A percentile compares a stretch with the other conserved stretches of the same genome.
Evolutionary conservation across 371 early-diverging fungal species (phyloP).

Genomic region (Phascolomyces articulosus): DNA sequence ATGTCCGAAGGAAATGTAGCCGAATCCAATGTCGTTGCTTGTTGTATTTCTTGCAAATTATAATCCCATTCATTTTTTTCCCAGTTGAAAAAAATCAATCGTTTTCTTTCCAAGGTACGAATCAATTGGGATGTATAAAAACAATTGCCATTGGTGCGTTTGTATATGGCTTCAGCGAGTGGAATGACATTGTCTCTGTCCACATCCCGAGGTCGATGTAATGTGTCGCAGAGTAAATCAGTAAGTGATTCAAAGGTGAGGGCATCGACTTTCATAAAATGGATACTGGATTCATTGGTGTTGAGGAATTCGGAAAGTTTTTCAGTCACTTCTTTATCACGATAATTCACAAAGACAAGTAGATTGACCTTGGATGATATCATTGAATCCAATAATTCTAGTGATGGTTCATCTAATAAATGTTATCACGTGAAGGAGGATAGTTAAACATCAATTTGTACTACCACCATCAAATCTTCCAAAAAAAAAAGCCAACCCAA

Average conservation of each 20-base stretch:
- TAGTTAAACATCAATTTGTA: no score
- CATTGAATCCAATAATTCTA: slow-evolving; percentile 39
- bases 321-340: slow-evolving; percentile 33
- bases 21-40: not conserved
- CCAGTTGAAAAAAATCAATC: slow-evolving; percentile 49
- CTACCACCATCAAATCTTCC: no score
- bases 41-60: slow-evolving; percentile 31
- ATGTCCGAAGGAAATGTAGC: not conserved
- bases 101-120: slow-evolving; percentile 40
- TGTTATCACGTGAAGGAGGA: no score
- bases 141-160: slow-evolving; percentile 42
- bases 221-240: slow-evolving; percentile 34
- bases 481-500: no score
- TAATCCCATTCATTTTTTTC: slow-evolving; percentile 50
- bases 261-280: slow-evolving; percentile 26
- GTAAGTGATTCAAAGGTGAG: slow-evolving; percentile 37
- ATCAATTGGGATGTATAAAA: slow-evolving; percentile 44
- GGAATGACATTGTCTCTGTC: slow-evolving; percentile 29
- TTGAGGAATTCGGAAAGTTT: slow-evolving; percentile 20
- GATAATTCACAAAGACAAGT: slow-evolving; percentile 32
- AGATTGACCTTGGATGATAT: slow-evolving; percentile 33
- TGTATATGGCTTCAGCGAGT: slow-evolving; percentile 35
- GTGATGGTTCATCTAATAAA: slow-evolving; percentile 35
- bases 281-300: slow-evolving; percentile 29
- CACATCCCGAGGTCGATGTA: slow-evolving; percentile 26